Evolutionary conservation across 129 eudicot genomes (phyloP).

Genomic region (Lonicera japonica): DNA sequence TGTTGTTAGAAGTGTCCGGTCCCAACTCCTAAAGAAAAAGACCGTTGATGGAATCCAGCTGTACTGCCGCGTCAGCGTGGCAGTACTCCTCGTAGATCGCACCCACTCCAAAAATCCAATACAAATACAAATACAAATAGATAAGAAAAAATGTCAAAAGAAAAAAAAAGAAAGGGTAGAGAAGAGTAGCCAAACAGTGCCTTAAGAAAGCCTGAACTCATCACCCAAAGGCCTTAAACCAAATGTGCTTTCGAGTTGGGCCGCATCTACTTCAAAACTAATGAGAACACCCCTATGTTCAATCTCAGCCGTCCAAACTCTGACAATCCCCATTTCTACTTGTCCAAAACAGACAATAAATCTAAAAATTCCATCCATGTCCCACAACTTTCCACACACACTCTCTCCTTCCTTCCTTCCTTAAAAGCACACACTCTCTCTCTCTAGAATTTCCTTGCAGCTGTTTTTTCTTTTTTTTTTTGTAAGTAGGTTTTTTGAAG

Average conservation of each 20-base stretch:
- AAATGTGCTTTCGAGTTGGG: too few relatives aligned
- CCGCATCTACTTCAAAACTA: not conserved
- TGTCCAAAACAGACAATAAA: not conserved
- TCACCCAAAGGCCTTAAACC: too few relatives aligned
- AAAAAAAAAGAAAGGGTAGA: too few relatives aligned
- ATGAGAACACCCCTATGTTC: not conserved
- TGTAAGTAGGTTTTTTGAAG: not conserved
- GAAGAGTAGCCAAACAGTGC: not conserved
- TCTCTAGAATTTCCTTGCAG: not conserved
- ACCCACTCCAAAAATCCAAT: not conserved
- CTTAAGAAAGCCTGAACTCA: too few relatives aligned
- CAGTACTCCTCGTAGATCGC: slow-evolving; percentile 6
- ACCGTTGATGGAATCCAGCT: slow-evolving; percentile 1
- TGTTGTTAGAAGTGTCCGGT: not conserved
- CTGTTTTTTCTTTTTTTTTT: slow-evolving; percentile 2
- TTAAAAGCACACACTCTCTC: not conserved
- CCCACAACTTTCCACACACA: not conserved
- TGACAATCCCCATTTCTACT: not conserved
- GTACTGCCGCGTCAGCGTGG: not conserved
- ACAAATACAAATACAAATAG: not conserved
- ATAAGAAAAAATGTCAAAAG: too few relatives aligned
- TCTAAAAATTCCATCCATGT: not conserved
- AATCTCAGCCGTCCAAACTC: slow-evolving; percentile 5
- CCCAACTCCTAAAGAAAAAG: not conserved
- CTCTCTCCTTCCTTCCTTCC: not conserved